Evolutionary conservation across 331 rosid species (phyloP).

Genomic region (Pyrus hybrid): DNA sequence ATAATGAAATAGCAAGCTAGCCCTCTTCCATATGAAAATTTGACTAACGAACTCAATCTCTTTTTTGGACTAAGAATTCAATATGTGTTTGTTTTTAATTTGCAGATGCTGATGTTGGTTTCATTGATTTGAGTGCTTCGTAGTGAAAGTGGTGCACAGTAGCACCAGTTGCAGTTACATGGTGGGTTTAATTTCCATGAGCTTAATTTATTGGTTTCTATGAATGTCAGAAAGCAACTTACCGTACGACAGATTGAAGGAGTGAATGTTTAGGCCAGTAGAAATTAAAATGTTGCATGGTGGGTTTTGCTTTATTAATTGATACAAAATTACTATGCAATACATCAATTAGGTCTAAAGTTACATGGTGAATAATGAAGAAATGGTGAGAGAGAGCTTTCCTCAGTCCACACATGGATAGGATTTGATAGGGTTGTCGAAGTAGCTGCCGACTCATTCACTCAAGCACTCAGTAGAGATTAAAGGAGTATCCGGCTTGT

Average conservation of each 20-base stretch:
- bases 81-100: neutral
- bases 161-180: neutral
- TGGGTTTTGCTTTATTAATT: neutral
- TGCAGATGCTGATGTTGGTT: neutral
- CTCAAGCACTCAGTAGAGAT: conserved; percentile 34
- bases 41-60: neutral
- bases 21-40: neutral
- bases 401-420: conserved; percentile 76
- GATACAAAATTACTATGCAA: too few species aligned
- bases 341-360: too few species aligned
- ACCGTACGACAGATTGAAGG: too few species aligned
- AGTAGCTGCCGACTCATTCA: conserved; percentile 79
- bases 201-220: neutral
- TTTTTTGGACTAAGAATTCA: neutral
- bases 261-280: neutral
- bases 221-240: neutral
- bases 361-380: neutral
- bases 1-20: neutral
- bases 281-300: neutral
- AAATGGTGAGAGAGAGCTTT: conserved; percentile 59
- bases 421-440: conserved; percentile 36
- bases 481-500: too few species aligned
- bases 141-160: neutral
- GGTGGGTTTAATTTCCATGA: neutral
- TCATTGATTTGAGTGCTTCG: neutral